Conservation (phyloP, 768 basidiomycete species). For the Pulveroboletus sp. region DNA sequence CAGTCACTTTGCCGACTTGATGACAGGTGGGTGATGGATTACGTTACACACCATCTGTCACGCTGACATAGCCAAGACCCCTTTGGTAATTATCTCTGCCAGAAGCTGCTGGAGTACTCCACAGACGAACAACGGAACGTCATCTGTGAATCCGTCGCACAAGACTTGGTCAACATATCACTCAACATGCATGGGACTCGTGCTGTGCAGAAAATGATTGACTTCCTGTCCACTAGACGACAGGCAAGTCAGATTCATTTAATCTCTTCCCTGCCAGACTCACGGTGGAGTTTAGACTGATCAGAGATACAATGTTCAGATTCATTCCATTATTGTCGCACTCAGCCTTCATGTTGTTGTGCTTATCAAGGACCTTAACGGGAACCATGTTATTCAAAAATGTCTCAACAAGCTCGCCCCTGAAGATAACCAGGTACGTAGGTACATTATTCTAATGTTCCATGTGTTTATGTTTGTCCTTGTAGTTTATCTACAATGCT, state of each 20-base stretch:
- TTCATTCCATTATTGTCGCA: constrained; percentile 94
- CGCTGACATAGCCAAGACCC: constrained; percentile 58
- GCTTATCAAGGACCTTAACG: constrained; percentile 97
- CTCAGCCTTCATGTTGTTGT: constrained; percentile 97
- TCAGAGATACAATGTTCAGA: constrained; percentile 83
- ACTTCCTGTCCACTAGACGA: constrained; percentile 92
- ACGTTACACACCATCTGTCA: constrained; percentile 1
- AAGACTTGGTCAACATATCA: constrained; percentile 96
- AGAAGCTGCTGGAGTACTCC: constrained; percentile 94
- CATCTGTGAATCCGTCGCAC: constrained; percentile 96
- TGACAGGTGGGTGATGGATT: constrained; percentile 69
- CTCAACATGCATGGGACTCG: constrained; percentile 99
- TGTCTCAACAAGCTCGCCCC: constrained; percentile 97
- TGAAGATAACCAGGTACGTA: constrained; percentile 91
- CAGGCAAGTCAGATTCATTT: constrained; percentile 61
- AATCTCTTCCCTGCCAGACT: constrained; percentile 46
- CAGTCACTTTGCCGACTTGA: constrained; percentile 94
- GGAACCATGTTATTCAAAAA: constrained; percentile 98
- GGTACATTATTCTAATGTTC: neutral
- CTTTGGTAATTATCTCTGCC: constrained; percentile 98
- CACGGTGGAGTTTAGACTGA: constrained; percentile 66
- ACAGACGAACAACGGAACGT: constrained; percentile 96
- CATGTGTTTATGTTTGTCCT: neutral
- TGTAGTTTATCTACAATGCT: constrained; percentile 96
- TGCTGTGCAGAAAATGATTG: constrained; percentile 99